Evolutionary conservation across 2,329 filamentous ascomycete species (phyloP), one percentile per base, ranked within the genome.

Genomic region (Hyphodiscus sp.): DNA sequence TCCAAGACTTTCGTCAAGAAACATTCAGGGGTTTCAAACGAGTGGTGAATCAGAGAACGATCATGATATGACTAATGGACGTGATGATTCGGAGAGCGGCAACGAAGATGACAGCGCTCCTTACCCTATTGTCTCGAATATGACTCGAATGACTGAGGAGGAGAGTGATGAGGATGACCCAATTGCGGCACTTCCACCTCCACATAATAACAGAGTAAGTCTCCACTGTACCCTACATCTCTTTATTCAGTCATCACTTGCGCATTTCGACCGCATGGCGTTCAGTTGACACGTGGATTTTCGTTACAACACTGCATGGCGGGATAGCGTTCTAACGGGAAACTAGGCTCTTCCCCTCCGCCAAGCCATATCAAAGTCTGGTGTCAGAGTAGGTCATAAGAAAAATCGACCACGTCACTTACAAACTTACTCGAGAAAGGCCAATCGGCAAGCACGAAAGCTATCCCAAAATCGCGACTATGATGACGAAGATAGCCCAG

Each of bases 111-210:
- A 56, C 55, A 16, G 68, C 65, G 47, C 45, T 13, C 44, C 57
- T 61, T 11, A 52, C 61, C 42, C 47, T 41, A 49, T 20, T 29
- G 47, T 47, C 19, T 49, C 52, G 8, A 52, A 41, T n/a, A 44
- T 60, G 46, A 84, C 81, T 23, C 74, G 80, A 42, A 84, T 84
- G 80, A 71, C 70, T 41, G 79, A 82, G 0, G 81, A 84, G 62
- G 78, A 75, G 13, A 80, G 81, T 11, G 80, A 83, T 7, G 81
- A 83, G 15, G 66, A 68, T 53, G 60, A 63, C 48, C 23, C 23
- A 26, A 26, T 26, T 26, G 23, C 23, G 23, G 23, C 23, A 26
- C 23, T 26, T 26, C 44, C 59, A 20, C 16, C 48, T 43, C 42
- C 26, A 20, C 49, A 58, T 20, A 52, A 41, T 9, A 46, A 52